These are phyloP conservation scores for Euphorbia peplus DNA, from an alignment of 345 rosid species.

Conservation along the genomic window DNA sequence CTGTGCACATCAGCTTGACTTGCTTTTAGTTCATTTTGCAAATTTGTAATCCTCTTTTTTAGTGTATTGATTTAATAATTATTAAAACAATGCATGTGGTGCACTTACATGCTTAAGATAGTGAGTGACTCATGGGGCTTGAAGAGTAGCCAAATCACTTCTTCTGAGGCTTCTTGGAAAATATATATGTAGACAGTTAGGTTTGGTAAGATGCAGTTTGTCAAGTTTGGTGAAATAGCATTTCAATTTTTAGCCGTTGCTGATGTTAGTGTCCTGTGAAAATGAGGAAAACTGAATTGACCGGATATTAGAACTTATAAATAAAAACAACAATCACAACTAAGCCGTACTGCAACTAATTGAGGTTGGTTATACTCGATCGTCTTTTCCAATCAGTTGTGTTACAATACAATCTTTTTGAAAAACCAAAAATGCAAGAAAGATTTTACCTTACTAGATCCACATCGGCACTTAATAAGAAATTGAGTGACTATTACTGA, in stretches of 20 bases:
- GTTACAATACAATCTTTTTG: neutral
- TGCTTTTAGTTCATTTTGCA: neutral
- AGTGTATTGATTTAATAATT: neutral
- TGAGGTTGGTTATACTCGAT: no score
- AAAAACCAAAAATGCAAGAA: neutral
- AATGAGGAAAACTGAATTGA: constrained; percentile 3
- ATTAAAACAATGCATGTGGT: neutral
- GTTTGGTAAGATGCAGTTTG: neutral
- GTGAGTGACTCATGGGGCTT: neutral
- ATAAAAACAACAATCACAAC: no score
- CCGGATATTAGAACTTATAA: neutral
- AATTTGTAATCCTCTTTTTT: neutral
- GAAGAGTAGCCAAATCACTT: neutral
- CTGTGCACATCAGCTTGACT: neutral
- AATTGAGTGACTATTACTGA: neutral
- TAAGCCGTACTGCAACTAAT: no score
- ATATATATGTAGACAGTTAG: neutral
- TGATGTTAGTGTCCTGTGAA: neutral
- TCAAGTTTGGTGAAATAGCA: neutral
- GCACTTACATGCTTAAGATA: neutral
- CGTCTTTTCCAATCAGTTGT: no score
- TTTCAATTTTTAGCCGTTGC: no score
- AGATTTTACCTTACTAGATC: neutral
- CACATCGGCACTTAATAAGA: neutral
- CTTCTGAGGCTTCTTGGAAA: neutral